A percentile compares a stretch with the other conserved stretches of the same genome.
Evolutionary conservation across 169 alveolate genomes (phyloP).

Genomic region (Plasmodium cynomolgi): DNA sequence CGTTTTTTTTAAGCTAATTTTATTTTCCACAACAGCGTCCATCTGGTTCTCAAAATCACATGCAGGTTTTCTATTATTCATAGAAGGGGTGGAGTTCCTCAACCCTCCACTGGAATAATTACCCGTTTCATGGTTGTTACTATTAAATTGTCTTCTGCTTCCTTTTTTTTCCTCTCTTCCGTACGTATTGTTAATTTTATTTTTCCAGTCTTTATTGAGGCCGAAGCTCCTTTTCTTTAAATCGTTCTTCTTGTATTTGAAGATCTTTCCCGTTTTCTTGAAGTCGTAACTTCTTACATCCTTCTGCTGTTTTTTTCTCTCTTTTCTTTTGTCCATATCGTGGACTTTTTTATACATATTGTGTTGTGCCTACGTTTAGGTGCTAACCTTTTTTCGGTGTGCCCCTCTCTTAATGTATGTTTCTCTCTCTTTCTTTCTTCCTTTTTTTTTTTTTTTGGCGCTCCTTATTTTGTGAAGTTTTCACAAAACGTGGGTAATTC

Average conservation of each 20-base stretch:
- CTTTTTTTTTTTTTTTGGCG: not conserved
- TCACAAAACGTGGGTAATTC: not conserved
- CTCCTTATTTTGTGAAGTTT: not conserved
- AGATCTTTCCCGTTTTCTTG: constrained; percentile 28
- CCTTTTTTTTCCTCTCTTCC: constrained; percentile 9
- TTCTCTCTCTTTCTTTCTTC: not conserved
- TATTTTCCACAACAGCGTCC: constrained; percentile 10
- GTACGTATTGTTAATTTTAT: constrained; percentile 8
- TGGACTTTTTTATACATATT: constrained; percentile 30
- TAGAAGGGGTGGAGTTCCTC: not conserved
- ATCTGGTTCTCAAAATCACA: constrained; percentile 25
- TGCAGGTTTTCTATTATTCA: not conserved
- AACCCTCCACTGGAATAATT: not conserved
- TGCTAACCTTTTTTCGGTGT: not conserved
- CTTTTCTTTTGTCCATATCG: not conserved
- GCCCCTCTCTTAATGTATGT: not conserved
- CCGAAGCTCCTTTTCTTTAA: constrained; percentile 33
- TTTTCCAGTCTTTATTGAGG: constrained; percentile 18
- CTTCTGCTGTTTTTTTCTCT: not conserved
- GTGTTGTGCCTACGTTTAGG: not conserved
- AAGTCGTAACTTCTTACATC: constrained; percentile 12
- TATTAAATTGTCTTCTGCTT: constrained; percentile 6
- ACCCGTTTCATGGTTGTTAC: constrained; percentile 1
- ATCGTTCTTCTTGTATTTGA: constrained; percentile 33
- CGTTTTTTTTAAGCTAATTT: constrained; percentile 37